Base-by-base conservation (phyloP, 352 stramenopile genomes). In the Globisporangium megalacanthum region DNA sequence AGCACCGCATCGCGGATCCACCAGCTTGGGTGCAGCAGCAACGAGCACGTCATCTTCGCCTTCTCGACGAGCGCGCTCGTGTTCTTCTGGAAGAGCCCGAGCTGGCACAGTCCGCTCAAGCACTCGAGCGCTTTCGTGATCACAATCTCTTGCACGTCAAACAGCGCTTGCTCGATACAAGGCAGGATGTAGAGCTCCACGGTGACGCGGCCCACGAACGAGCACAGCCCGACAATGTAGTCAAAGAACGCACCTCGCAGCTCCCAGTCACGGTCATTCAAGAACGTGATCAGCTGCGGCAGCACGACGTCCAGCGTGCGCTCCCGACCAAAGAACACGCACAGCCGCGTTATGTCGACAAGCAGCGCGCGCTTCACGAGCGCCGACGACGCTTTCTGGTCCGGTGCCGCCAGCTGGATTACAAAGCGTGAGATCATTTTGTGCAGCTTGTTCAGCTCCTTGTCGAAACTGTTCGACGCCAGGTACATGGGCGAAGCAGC, bases 151-250 rank as follows among this genome's bases (percentile, higher is more conserved):
- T 98, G 88, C 2, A 94, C 83, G 76, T 99, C 97, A 52, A 97
- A 96, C 1, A 99, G 79, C 8, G 92, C 95, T 61, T 97, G 95
- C 68, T 99, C 96, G 49, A 99, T 94, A 64, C 95, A 99, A 22
- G 97, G 97, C 22, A 99, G 58, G 42, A 99, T 97, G 74, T 99
- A 99, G 31, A 98, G 80, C 67, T 98, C 94, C 0, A 97, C 96
- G 1, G 83, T 88, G 17, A 93, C 83, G 15, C 88, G 77, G 4
- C 96, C 97, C 25, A 99, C 90, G 68, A 98, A 97, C 0, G 94
- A 91, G 52, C 94, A 98, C 9, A 99, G 81, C 10, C 88, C 89
- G 13, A 96, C 84, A 17, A 99, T 94, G 69, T 97, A 83, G 49
- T 97, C 78, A 66, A 98, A 99, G 55, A 94, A 94, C 22, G 83